These are phyloP conservation scores for Asterophora parasitica DNA, from an alignment of 768 basidiomycete species.

Conservation along the genomic window DNA sequence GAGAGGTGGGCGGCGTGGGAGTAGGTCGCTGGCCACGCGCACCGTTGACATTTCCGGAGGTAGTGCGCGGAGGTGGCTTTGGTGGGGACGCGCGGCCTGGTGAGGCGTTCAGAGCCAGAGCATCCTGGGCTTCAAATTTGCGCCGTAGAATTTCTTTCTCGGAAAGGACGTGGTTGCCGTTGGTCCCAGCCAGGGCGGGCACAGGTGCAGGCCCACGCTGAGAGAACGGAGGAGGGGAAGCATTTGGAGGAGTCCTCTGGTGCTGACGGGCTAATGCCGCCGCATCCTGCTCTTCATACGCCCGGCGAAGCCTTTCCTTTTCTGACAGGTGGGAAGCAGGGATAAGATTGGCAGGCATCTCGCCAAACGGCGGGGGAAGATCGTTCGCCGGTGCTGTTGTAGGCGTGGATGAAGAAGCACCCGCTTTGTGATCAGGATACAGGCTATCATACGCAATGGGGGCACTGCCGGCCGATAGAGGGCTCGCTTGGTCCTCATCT, in stretches of 20 bases:
- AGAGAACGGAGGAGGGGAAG: constrained; percentile 19
- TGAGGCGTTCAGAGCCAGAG: constrained; percentile 19
- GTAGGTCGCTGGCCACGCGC: constrained; percentile 25
- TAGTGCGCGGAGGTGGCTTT: constrained; percentile 22
- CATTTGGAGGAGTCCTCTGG: constrained; percentile 10
- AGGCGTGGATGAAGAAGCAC: constrained; percentile 24
- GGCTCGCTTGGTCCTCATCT: constrained; percentile 10
- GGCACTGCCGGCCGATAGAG: constrained; percentile 20
- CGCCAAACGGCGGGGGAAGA: constrained; percentile 55
- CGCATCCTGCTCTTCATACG: constrained; percentile 65
- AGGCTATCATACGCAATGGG: constrained; percentile 63
- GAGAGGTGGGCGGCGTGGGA: constrained; percentile 28
- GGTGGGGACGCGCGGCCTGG: constrained; percentile 15
- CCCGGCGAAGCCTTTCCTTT: constrained; percentile 63
- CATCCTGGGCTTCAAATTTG: constrained; percentile 54
- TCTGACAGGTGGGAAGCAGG: constrained; percentile 45
- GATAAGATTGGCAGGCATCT: constrained; percentile 32
- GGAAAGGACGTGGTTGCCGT: constrained; percentile 24
- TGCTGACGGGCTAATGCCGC: constrained; percentile 33
- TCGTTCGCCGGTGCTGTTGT: constrained; percentile 18
- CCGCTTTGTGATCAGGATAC: constrained; percentile 37
- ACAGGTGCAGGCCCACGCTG: constrained; percentile 18
- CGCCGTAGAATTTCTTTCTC: constrained; percentile 58
- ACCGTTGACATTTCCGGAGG: constrained; percentile 14
- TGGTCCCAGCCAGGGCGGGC: constrained; percentile 12